Conservation (phyloP, 2,329 filamentous ascomycete genomes). For the Chrysosphaeria jannelii region DNA sequence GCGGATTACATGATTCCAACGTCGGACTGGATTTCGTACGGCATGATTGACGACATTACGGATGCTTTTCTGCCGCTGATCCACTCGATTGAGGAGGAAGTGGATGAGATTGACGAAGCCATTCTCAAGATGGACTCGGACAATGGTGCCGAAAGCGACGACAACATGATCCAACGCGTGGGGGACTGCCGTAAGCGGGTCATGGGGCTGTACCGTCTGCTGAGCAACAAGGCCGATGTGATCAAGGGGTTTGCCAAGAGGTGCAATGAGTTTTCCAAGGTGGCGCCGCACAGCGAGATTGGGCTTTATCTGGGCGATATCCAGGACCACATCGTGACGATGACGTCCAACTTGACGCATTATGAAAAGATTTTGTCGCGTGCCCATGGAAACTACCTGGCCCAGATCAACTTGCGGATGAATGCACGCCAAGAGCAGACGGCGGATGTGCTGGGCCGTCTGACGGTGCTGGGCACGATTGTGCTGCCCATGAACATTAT, state of each 20-base stretch:
- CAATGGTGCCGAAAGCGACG: conserved; percentile 3
- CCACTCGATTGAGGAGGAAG: conserved; percentile 77
- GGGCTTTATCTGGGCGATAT: conserved; percentile 95
- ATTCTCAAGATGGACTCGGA: conserved; percentile 54
- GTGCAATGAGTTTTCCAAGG: conserved; percentile 94
- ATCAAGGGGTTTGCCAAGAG: conserved; percentile 98
- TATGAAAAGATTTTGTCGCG: conserved; percentile 86
- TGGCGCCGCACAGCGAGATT: conserved; percentile 82
- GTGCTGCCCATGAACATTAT: conserved; percentile 98
- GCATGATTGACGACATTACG: conserved; percentile 92
- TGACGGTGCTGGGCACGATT: conserved; percentile 89
- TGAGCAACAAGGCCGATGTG: conserved; percentile 94
- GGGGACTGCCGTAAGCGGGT: conserved; percentile 92
- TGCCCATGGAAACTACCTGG: conserved; percentile 91
- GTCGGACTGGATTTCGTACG: conserved; percentile 95
- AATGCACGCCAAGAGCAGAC: conserved; percentile 93
- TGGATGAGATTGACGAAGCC: conserved; percentile 83
- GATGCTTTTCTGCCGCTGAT: conserved; percentile 87
- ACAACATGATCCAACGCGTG: conserved; percentile 60
- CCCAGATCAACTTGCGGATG: conserved; percentile 97
- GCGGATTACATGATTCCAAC: conserved; percentile 80
- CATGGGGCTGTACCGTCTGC: conserved; percentile 73
- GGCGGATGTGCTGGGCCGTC: conserved; percentile 73
- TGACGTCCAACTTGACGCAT: conserved; percentile 86
- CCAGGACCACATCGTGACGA: conserved; percentile 95